Conservation (phyloP, 2,329 filamentous ascomycete genomes). For the Colletotrichum truncatum region DNA sequence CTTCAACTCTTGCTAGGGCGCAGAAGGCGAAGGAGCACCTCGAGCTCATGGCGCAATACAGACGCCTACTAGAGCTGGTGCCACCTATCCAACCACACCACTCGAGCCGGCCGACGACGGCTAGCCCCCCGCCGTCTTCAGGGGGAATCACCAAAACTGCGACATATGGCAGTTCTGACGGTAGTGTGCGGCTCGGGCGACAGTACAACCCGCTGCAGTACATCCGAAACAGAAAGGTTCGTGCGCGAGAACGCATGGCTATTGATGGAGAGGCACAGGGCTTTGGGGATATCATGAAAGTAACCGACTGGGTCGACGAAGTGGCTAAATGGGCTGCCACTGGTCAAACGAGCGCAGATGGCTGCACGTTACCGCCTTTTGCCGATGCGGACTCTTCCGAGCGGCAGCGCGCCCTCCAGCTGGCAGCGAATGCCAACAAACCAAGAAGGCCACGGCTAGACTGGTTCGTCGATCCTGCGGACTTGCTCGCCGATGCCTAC, state of each 20-base stretch:
- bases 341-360: conserved; percentile 41
- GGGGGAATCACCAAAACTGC: conserved; percentile 38
- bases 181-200: conserved; percentile 64
- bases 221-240: conserved; percentile 87
- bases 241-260: conserved; percentile 78
- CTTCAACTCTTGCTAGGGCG: conserved; percentile 81
- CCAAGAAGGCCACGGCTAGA: conserved; percentile 79
- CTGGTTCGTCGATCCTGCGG: conserved; percentile 85
- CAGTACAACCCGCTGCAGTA: conserved; percentile 92
- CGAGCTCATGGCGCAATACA: conserved; percentile 86
- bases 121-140: conserved; percentile 54
- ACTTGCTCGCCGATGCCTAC: conserved; percentile 88
- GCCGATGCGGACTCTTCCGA: conserved; percentile 52
- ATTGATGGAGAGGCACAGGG: conserved; percentile 81
- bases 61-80: conserved; percentile 80
- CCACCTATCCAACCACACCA: conserved; percentile 71
- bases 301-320: conserved; percentile 80
- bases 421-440: conserved; percentile 61
- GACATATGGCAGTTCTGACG: conserved; percentile 41
- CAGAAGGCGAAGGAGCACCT: conserved; percentile 87
- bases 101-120: conserved; percentile 46
- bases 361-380: conserved; percentile 55
- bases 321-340: conserved; percentile 62
- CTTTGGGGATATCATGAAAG: conserved; percentile 77
- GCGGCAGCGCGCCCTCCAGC: conserved; percentile 46